phyloP scores from a whole-genome alignment of 2,329 filamentous ascomycete species.

The Beauveria caledonica region DNA sequence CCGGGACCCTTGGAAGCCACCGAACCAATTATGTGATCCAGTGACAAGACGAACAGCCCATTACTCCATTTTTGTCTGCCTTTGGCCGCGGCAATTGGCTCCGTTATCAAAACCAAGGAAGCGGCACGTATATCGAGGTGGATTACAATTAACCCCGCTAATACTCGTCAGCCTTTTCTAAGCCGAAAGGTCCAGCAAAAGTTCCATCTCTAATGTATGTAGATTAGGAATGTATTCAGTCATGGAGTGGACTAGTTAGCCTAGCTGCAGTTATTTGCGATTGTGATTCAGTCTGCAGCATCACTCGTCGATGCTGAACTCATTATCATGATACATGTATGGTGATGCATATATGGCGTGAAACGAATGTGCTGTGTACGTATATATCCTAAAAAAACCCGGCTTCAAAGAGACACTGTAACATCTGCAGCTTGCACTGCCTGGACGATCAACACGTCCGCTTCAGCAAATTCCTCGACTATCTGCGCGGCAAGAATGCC shows the following conservation, averaged over 20 bases:
- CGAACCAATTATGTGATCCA: constrained; percentile 4
- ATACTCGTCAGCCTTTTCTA: constrained; percentile 6
- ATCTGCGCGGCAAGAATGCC: constrained; percentile 18
- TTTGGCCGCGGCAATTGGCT: neutral
- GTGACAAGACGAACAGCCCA: neutral
- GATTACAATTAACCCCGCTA: constrained; percentile 10
- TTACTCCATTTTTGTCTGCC: constrained; percentile 2
- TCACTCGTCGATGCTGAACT: constrained; percentile 31
- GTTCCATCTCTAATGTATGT: neutral
- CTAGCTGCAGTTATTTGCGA: constrained; percentile 12
- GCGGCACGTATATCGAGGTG: neutral
- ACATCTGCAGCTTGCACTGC: neutral
- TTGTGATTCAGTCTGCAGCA: constrained; percentile 33
- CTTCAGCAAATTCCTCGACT: constrained; percentile 16
- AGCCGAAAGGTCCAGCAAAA: neutral
- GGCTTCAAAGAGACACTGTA: neutral
- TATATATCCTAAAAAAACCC: neutral
- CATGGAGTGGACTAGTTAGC: neutral
- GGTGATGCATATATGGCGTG: too few species aligned
- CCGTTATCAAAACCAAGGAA: neutral
- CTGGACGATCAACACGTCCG: constrained; percentile 22
- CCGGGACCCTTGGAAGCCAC: neutral
- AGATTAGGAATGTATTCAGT: neutral
- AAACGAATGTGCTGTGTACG: neutral
- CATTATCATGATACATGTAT: too few species aligned